Percentiles rank a stretch among this genome's conserved stretches.
phyloP scores from a whole-genome alignment of 306 rosid species.

The Malus asiatica region DNA sequence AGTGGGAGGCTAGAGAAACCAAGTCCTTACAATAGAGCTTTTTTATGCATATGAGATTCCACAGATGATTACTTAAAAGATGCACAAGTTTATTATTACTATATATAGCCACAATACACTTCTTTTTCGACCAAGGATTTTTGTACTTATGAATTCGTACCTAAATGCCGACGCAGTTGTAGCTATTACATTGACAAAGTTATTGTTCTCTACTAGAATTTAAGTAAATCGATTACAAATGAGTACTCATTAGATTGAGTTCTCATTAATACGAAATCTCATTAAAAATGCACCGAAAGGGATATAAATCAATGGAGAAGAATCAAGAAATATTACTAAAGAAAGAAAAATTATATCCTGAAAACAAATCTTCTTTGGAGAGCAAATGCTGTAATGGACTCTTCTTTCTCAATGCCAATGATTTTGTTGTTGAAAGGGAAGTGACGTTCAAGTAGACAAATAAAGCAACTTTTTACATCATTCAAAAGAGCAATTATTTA shows the following conservation, averaged over 20 bases:
- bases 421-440: conserved; percentile 4
- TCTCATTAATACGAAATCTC: too few species aligned
- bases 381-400: background rate
- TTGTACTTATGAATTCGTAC: background rate
- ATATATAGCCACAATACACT: background rate
- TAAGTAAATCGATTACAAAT: too few species aligned
- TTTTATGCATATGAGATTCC: background rate
- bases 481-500: conserved; percentile 2
- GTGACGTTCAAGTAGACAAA: background rate
- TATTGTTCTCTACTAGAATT: background rate
- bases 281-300: background rate
- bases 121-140: background rate
- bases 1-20: too few species aligned
- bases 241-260: background rate
- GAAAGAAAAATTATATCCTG: background rate
- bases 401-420: background rate
- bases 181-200: too few species aligned
- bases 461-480: background rate
- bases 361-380: background rate
- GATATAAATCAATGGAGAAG: background rate
- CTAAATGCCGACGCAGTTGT: background rate
- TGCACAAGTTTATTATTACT: background rate
- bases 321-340: background rate
- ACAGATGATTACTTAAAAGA: background rate
- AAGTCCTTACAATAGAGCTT: background rate